phyloP scores from a whole-genome alignment of 441 rosid genomes.

The Metrosideros polymorpha region DNA sequence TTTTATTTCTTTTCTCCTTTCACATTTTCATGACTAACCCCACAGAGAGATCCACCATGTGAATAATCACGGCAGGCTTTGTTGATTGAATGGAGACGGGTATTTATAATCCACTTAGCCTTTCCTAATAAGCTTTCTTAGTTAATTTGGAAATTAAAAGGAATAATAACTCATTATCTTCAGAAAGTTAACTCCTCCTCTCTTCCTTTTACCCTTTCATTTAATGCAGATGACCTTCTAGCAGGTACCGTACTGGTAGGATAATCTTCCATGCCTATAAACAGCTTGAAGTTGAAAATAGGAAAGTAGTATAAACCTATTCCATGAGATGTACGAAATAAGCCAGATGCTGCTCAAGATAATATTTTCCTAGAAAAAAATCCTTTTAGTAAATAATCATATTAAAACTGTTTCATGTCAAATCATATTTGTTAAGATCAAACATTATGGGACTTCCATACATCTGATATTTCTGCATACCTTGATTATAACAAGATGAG shows the following conservation, averaged over 20 bases:
- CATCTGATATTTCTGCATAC: slow-evolving; percentile 22
- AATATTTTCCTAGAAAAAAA: background rate
- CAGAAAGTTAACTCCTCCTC: background rate
- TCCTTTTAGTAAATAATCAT: background rate
- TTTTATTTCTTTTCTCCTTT: background rate
- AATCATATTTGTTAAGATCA: background rate
- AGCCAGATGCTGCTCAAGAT: background rate
- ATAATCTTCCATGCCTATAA: background rate
- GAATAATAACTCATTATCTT: background rate
- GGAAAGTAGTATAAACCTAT: background rate
- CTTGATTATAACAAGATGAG: slow-evolving; percentile 97
- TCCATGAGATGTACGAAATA: background rate
- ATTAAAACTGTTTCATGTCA: background rate
- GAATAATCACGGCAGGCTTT: background rate
- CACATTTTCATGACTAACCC: background rate
- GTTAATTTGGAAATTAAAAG: background rate
- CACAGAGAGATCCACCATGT: background rate
- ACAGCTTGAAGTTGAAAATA: background rate
- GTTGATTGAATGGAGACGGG: background rate
- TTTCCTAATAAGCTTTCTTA: background rate
- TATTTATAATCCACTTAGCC: background rate
- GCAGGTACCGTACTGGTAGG: background rate
- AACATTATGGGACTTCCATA: background rate
- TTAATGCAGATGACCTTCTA: background rate
- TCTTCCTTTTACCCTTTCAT: background rate